Base-by-base conservation (phyloP, 225 moss, liverwort and hornwort genomes). In the Physcomitrium patens region DNA sequence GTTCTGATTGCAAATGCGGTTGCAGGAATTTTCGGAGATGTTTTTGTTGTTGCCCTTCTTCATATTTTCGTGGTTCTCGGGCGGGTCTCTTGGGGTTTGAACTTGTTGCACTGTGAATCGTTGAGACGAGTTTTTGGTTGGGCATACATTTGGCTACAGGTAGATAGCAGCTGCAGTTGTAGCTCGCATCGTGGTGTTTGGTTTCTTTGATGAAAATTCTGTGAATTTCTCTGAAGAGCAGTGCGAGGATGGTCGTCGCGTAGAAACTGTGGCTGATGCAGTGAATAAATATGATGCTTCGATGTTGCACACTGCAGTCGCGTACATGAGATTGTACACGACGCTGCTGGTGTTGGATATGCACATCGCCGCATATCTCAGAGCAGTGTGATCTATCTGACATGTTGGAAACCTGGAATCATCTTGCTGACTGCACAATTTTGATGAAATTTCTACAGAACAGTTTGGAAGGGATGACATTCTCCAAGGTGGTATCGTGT, bases 401-500 rank as follows among this genome's bases (percentile, higher is more conserved):
- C 45, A 59, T 10, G 4, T 23, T 9, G 24, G n/a, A n/a, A 24
- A 37, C 31, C 31, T 44, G 5, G 63, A 53, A 74, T 69, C 63
- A 41, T 59, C 18, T 16, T 22, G 23, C 68, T 76, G 62, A 76
- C 15, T 51, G 19, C 0, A 13, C 3, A 1, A 50, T 1, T 24
- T 72, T 61, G 13, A 60, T 61, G 10, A 16, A 0, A 50, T 44
- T 73, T 65, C 28, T 68, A 27, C 83, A 83, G 87, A 81, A 47
- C 57, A 68, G 28, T 16, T 5, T 12, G 68, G 79, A 80, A 65
- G 82, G 81, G 65, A 28, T 83, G 74, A 60, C 64, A 23, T 90
- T 90, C 68, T 78, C 80, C 49, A 90, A 90, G 79, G 64, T 90
- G 74, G 75, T 87, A 58, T 80, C 80, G 16, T 82, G 81, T 13